A percentile compares a stretch with the other conserved stretches of the same genome.
phyloP scores from a whole-genome alignment of 2,329 filamentous ascomycete species.

The Fusarium drepaniforme region DNA sequence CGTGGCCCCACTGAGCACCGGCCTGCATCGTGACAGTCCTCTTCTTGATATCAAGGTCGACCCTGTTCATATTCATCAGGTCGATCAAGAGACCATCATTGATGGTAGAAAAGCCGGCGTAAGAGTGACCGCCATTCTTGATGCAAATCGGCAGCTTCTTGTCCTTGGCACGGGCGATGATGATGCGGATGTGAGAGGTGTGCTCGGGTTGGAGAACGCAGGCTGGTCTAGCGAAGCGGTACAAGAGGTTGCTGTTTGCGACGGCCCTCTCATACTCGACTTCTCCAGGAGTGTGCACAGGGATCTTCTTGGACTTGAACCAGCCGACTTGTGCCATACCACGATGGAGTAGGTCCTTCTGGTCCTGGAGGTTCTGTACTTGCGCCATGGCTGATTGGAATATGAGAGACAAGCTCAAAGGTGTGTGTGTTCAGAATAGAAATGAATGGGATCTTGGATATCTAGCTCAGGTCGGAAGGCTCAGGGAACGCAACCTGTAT shows the following conservation, averaged over 20 bases:
- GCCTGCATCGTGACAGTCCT: conserved; percentile 41
- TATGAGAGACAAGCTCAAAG: not conserved
- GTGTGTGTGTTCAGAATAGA: not conserved
- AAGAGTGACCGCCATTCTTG: conserved; percentile 49
- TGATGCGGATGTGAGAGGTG: conserved; percentile 10
- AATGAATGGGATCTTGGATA: not conserved
- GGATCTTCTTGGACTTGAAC: conserved; percentile 11
- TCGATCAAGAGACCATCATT: conserved; percentile 47
- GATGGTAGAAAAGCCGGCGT: conserved; percentile 46
- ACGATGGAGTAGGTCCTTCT: not conserved
- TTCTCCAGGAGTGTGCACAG: not conserved
- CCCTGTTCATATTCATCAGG: conserved; percentile 45
- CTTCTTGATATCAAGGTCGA: conserved; percentile 33
- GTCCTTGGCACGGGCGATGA: conserved; percentile 11
- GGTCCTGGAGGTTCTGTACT: not conserved
- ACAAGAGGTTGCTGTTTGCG: conserved; percentile 29
- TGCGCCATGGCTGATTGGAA: not conserved
- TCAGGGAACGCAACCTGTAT: not conserved
- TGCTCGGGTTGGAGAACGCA: conserved; percentile 29
- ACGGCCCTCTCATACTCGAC: conserved; percentile 29
- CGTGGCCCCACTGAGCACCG: conserved; percentile 48
- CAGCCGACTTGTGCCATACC: conserved; percentile 14
- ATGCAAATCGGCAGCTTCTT: conserved; percentile 38
- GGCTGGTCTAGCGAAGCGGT: conserved; percentile 24
- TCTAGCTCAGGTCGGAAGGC: not conserved